A percentile compares a stretch with the other conserved stretches of the same genome.
phyloP scores from a whole-genome alignment of 306 rosid genomes.

The Senna siamea region DNA sequence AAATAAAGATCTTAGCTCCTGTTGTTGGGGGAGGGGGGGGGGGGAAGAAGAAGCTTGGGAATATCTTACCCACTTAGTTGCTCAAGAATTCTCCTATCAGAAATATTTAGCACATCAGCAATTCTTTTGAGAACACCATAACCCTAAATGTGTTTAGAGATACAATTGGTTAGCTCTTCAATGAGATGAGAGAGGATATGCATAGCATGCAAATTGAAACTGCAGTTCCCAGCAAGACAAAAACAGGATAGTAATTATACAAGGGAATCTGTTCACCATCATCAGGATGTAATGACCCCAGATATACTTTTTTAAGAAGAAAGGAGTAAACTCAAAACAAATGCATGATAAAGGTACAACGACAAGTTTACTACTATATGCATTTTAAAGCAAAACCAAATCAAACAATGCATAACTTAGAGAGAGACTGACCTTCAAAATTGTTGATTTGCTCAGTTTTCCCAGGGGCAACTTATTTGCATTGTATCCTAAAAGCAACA shows the following conservation, averaged over 20 bases:
- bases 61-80: conserved; percentile 85
- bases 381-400: neutral
- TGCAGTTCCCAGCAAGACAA: conserved; percentile 19
- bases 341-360: conserved; percentile 15
- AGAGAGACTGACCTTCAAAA: conserved; percentile 66
- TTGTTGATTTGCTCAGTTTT: conserved; percentile 91
- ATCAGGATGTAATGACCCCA: conserved; percentile 23
- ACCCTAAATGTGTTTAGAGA: conserved; percentile 60
- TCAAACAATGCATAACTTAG: conserved; percentile 11
- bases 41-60: neutral
- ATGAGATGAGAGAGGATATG: conserved; percentile 18
- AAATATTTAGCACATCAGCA: conserved; percentile 72
- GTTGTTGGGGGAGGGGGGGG: neutral
- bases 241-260: conserved; percentile 16
- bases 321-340: conserved; percentile 1
- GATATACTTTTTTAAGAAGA: neutral
- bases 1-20: conserved; percentile 1
- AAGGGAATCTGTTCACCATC: conserved; percentile 27
- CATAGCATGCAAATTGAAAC: conserved; percentile 36
- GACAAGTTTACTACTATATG: conserved; percentile 1
- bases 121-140: conserved; percentile 78
- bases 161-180: conserved; percentile 29
- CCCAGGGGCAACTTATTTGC: conserved; percentile 96
- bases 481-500: conserved; percentile 75
- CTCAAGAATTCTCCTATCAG: conserved; percentile 59